Evolutionary conservation across 768 basidiomycete species (phyloP).

Genomic region (Russula sp.): DNA sequence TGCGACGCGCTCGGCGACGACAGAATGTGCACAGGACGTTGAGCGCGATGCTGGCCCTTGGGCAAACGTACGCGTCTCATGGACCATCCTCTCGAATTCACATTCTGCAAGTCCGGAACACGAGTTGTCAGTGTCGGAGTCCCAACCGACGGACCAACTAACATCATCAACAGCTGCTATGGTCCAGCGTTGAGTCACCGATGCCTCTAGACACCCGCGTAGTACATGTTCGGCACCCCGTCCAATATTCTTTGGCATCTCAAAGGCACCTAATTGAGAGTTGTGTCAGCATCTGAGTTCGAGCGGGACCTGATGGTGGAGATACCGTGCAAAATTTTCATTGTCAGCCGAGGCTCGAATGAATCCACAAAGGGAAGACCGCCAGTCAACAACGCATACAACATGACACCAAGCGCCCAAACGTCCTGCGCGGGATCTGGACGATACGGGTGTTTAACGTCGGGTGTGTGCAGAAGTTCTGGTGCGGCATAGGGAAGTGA

Average conservation of each 20-base stretch:
- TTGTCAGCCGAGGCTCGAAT: constrained; percentile 87
- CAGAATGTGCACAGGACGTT: constrained; percentile 17
- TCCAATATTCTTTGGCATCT: constrained; percentile 54
- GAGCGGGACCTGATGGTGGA: constrained; percentile 31
- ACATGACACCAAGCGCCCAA: constrained; percentile 91
- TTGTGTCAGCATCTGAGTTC: constrained; percentile 25
- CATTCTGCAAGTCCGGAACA: constrained; percentile 34
- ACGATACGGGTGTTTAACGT: constrained; percentile 38
- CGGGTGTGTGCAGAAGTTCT: constrained; percentile 71
- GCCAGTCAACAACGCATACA: constrained; percentile 82
- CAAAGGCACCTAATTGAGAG: constrained; percentile 53
- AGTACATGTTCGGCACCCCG: constrained; percentile 67
- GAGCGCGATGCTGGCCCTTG: constrained; percentile 16
- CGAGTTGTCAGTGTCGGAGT: constrained; percentile 43
- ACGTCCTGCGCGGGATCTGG: constrained; percentile 83
- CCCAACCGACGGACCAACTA: constrained; percentile 79
- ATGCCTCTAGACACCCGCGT: constrained; percentile 72
- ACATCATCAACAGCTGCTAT: constrained; percentile 76
- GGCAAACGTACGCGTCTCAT: constrained; percentile 43
- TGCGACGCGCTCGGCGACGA: constrained; percentile 7
- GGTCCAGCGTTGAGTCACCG: constrained; percentile 66
- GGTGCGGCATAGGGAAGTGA: constrained; percentile 91
- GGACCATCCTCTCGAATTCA: constrained; percentile 35
- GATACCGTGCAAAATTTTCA: constrained; percentile 86
- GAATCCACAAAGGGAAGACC: constrained; percentile 84